These are phyloP conservation scores for Amniculicola lignicola DNA, from an alignment of 495 filamentous ascomycete species.

Conservation along the genomic window DNA sequence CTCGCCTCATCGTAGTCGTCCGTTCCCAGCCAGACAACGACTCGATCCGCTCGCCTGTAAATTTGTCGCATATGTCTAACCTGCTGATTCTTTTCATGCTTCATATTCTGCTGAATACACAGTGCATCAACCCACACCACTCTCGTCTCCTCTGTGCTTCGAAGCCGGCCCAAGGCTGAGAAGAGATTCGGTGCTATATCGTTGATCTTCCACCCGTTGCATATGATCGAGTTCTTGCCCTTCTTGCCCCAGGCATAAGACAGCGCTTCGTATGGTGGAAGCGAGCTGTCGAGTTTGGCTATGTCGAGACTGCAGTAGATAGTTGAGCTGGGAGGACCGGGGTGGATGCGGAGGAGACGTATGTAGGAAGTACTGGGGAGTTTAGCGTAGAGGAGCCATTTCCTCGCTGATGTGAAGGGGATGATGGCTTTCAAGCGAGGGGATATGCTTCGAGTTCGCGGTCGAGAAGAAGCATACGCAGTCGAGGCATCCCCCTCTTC, in stretches of 20 bases:
- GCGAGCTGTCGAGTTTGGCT: not conserved
- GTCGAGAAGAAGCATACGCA: too few relatives aligned
- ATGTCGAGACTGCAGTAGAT: slow-evolving; percentile 3
- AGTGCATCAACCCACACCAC: slow-evolving; percentile 28
- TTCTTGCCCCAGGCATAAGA: slow-evolving; percentile 21
- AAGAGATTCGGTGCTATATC: slow-evolving; percentile 7
- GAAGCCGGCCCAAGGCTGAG: slow-evolving; percentile 11
- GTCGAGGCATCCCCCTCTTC: too few relatives aligned
- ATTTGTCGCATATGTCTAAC: slow-evolving; percentile 19
- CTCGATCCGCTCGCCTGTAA: slow-evolving; percentile 12
- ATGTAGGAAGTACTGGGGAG: slow-evolving; percentile 18
- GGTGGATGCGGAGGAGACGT: slow-evolving; percentile 25
- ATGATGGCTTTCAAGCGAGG: not conserved
- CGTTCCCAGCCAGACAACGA: slow-evolving; percentile 29
- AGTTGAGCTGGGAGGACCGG: not conserved
- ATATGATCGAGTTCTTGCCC: not conserved
- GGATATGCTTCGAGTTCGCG: too few relatives aligned
- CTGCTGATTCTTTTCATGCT: slow-evolving; percentile 10
- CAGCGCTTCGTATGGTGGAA: slow-evolving; percentile 22
- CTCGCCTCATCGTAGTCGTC: slow-evolving; percentile 10
- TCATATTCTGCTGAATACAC: slow-evolving; percentile 25
- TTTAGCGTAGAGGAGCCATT: slow-evolving; percentile 5
- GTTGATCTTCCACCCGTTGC: not conserved
- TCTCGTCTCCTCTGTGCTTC: not conserved
- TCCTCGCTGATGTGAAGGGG: not conserved